Evolutionary conservation across 192 early-diverging fungal genomes (phyloP).

Genomic region (Powellomyces hirtus): DNA sequence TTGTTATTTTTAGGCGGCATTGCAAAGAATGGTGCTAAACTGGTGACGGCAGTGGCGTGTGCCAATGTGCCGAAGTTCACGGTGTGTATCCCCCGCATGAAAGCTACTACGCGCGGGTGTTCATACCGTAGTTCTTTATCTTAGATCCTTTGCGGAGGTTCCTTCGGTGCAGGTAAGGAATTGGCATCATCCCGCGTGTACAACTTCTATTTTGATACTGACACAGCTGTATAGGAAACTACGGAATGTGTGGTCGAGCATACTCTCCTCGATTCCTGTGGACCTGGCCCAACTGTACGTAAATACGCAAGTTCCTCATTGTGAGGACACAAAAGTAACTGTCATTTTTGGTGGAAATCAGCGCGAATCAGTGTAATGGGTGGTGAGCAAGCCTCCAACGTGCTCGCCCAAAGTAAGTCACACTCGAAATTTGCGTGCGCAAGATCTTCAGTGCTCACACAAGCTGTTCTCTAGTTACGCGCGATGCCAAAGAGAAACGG

Average conservation of each 20-base stretch:
- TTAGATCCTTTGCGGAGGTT: constrained; percentile 48
- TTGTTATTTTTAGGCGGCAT: constrained; percentile 63
- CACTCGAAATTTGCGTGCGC: no score
- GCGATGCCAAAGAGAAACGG: constrained; percentile 76
- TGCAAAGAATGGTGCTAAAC: constrained; percentile 96
- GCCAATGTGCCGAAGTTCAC: constrained; percentile 94
- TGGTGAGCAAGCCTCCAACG: constrained; percentile 92
- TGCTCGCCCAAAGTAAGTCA: constrained; percentile 68
- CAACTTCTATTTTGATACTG: background rate
- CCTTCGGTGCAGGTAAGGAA: constrained; percentile 56
- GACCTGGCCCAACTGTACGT: constrained; percentile 85
- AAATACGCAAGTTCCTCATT: no score
- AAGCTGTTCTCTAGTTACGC: constrained; percentile 22
- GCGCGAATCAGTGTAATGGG: constrained; percentile 96
- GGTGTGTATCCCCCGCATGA: no score
- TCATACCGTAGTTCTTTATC: constrained; percentile 10
- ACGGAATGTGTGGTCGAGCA: constrained; percentile 96
- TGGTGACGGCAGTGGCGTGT: constrained; percentile 92
- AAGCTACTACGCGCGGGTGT: constrained; percentile 12
- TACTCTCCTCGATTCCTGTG: constrained; percentile 92
- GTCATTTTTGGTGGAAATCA: no score
- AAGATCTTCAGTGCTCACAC: background rate
- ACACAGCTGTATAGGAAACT: constrained; percentile 86
- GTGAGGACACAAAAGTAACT: background rate
- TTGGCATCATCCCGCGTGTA: no score